Evolutionary conservation across 371 early-diverging fungal genomes (phyloP), one percentile per base, ranked within the genome.

Genomic region (Apophysomyces ossiformis): DNA sequence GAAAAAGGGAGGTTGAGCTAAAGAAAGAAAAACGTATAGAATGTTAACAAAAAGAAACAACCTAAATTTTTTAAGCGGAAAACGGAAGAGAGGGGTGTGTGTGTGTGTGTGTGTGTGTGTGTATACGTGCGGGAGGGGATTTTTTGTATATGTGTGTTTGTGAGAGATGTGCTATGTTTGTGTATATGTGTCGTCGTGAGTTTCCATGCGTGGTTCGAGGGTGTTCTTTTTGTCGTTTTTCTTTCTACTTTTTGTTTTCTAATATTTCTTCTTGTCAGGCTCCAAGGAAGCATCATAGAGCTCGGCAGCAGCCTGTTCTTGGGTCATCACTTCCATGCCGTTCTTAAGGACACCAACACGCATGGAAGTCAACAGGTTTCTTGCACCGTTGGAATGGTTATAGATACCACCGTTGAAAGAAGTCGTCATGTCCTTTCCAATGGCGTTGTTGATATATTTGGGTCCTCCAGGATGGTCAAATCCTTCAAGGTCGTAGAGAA

Each of bases 381-480:
- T 88, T 11, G 94, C 94, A 46, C 90, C 93, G 67, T 92, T 93
- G 62, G 89, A 88, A 74, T 90, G 90, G 75, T 93, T 87, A 74
- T 96, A 95, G 58, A 96, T 85, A 58, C 90, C 93, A 57, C 97
- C 97, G 64, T 94, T 93, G 77, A 97, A 96, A 0, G 92, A 79
- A 11, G 82, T 83, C 13, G 95, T 91, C 83, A 91, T 88, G 69
- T 97, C 96, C 72, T 92, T 90, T 62, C 97, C 97, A 38, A 94
- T 71, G 62, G 84, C 85, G 36, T 86, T 74, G 50, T 85, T 84
- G 66, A 97, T 72, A 65, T 93, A 90, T 61, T 90, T 87, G 58
- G 82, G 87, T 66, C 97, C 97, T 61, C 95, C 96, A 32, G 98
- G 98, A 69, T 98, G 98, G 50, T 95, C 90, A 75, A 98, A 98